A percentile compares a stretch with the other conserved stretches of the same genome.
phyloP scores from a whole-genome alignment of 805 yeast genomes.

The Zygosaccharomyces rouxii region DNA sequence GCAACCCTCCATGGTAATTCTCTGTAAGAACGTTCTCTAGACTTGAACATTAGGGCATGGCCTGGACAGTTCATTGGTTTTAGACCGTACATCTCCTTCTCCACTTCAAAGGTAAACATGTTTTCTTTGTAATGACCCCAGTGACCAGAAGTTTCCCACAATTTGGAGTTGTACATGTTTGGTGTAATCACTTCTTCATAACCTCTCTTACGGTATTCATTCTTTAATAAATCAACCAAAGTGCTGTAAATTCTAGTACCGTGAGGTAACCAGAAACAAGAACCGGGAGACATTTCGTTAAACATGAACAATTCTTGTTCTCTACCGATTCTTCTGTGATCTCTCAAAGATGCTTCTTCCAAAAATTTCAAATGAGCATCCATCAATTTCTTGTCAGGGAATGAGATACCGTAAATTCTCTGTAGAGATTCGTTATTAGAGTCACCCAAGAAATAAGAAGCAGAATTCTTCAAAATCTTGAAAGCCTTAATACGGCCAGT shows the following conservation, averaged over 20 bases:
- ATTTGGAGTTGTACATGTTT: constrained; percentile 94
- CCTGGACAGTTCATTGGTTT: constrained; percentile 94
- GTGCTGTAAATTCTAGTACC: constrained; percentile 96
- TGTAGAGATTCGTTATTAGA: constrained; percentile 89
- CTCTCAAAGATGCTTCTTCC: constrained; percentile 94
- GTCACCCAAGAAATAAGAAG: constrained; percentile 95
- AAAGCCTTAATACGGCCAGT: constrained; percentile 94
- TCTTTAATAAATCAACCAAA: constrained; percentile 71
- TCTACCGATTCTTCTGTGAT: constrained; percentile 92
- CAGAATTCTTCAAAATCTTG: constrained; percentile 90
- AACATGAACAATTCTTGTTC: constrained; percentile 95
- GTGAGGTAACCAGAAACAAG: constrained; percentile 98
- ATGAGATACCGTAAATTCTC: constrained; percentile 95
- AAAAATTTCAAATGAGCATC: constrained; percentile 90
- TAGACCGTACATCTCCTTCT: constrained; percentile 89
- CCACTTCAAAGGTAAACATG: constrained; percentile 95
- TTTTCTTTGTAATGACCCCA: constrained; percentile 97
- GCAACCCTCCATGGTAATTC: constrained; percentile 99
- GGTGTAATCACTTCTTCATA: constrained; percentile 99
- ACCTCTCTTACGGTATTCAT: constrained; percentile 87
- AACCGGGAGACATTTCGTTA: constrained; percentile 96
- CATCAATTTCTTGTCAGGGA: constrained; percentile 97
- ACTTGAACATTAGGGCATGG: constrained; percentile 87
- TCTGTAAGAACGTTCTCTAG: constrained; percentile 91
- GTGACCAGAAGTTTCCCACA: constrained; percentile 99